Base-by-base conservation (phyloP, 2,329 filamentous ascomycete species). In the Diplodia mutila region DNA sequence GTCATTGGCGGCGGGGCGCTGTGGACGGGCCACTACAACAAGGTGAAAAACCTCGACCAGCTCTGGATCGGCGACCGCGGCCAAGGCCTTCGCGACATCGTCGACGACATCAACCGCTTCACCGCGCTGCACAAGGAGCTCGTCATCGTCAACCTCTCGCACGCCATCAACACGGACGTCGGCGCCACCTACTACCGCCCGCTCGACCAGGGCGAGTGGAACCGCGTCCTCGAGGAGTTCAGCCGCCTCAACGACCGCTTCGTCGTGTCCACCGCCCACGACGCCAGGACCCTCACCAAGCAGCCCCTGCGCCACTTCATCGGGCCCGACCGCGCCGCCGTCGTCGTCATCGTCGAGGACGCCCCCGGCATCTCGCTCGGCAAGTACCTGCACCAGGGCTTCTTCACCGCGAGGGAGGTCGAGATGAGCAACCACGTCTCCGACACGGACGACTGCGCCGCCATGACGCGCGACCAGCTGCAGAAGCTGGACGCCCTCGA, bases 71-170 rank as follows among this genome's bases (percentile, higher is more conserved):
- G 82, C 23, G 80, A 81, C 70, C 71, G 80, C 16, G 83, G 23
- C 5, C 46, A 49, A 14, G 25, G 46, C n/a, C 12, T 49, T 5
- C 46, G 8, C 4, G 6, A 3, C 46, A 49, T 49, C 21, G 48
- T 51, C 1, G 48, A 51, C n/a, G 48, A 14, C n/a, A 23, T 51
- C 11, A 51, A 51, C 21, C 21, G 21, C 48, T 51, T 51, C 48
- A 51, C 23, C 0, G 18, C 39, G 0, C 0, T 2, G 1, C 5
- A n/a, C 18, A 46, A 46, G 4, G 39, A 85, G 69, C 75, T 84
- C 61, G 75, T 85, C 65, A 80, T 85, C 67, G 76, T 85, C 65
- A 78, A 81, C 46, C 72, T 85, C n/a, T 78, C 78, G 16, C 83
- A 84, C 55, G 80, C 80, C 2, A 72, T 82, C 18, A 78, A 82